Percentiles rank a stretch among this genome's conserved stretches.
Evolutionary conservation across 2,329 filamentous ascomycete species (phyloP).

Genomic region (Paecilomyces fulvus): DNA sequence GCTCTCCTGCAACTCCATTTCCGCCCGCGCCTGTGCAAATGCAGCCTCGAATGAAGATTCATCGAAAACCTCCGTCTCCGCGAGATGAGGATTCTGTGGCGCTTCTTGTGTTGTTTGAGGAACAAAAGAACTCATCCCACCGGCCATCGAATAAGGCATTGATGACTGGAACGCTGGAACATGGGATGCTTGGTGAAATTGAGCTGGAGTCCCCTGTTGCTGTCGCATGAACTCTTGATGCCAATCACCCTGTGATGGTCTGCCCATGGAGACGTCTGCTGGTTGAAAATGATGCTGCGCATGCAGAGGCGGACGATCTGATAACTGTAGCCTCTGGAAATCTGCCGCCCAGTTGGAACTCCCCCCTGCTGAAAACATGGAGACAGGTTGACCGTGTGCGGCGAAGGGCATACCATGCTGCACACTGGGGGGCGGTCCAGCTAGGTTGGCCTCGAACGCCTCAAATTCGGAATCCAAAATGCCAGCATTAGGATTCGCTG

Average conservation of each 20-base stretch:
- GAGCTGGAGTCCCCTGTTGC: conserved; percentile 16
- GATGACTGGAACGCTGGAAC: conserved; percentile 19
- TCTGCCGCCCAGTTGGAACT: conserved; percentile 36
- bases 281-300: conserved; percentile 40
- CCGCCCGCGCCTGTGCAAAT: conserved; percentile 33
- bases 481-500: conserved; percentile 45
- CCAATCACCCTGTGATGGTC: conserved; percentile 40
- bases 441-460: conserved; percentile 49
- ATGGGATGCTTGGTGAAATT: conserved; percentile 15
- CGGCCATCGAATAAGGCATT: not conserved
- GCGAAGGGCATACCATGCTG: conserved; percentile 26
- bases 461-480: conserved; percentile 59
- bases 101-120: conserved; percentile 16
- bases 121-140: not conserved
- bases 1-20: conserved; percentile 24
- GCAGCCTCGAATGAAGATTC: conserved; percentile 39
- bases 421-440: conserved; percentile 25
- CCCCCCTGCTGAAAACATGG: conserved; percentile 12
- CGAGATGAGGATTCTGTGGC: conserved; percentile 16
- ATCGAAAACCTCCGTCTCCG: conserved; percentile 28
- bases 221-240: conserved; percentile 50
- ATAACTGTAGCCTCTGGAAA: conserved; percentile 38
- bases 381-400: conserved; percentile 17
- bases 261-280: conserved; percentile 22
- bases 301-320: conserved; percentile 33